These are phyloP conservation scores for Mortierella sp. DNA, from an alignment of 371 early-diverging fungal species.

Conservation along the genomic window DNA sequence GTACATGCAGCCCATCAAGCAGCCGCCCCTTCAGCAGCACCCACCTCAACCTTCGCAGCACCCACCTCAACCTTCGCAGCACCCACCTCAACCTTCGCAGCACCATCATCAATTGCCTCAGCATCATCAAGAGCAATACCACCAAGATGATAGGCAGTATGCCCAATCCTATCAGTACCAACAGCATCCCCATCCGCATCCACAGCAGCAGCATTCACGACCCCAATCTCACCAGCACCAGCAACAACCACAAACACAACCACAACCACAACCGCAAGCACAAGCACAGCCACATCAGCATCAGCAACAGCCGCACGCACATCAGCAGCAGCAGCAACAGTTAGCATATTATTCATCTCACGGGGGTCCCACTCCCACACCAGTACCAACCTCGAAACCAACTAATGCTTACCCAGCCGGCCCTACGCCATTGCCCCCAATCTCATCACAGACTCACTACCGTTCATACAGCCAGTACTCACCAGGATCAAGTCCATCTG, in stretches of 20 bases:
- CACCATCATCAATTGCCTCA: neutral
- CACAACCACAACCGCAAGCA: constrained; percentile 6
- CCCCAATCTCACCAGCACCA: constrained; percentile 23
- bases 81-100: constrained; percentile 21
- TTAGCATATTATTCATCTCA: constrained; percentile 32
- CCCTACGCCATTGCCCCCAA: constrained; percentile 31
- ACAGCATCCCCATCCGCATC: constrained; percentile 28
- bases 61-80: constrained; percentile 18
- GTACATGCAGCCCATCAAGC: constrained; percentile 27
- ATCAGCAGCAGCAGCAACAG: constrained; percentile 25
- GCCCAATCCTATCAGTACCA: constrained; percentile 29
- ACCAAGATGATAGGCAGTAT: constrained; percentile 28
- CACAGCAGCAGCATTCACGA: constrained; percentile 9
- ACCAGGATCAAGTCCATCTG: constrained; percentile 30
- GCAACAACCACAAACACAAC: constrained; percentile 21
- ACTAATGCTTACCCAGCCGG: constrained; percentile 9
- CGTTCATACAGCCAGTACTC: constrained; percentile 38
- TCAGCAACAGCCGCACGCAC: constrained; percentile 23
- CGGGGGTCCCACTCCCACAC: constrained; percentile 21
- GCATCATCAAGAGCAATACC: constrained; percentile 23
- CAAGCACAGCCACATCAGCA: constrained; percentile 17
- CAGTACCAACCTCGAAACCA: constrained; percentile 9
- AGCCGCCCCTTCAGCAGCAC: constrained; percentile 27
- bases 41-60: constrained; percentile 21
- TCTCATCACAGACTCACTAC: constrained; percentile 39